Evolutionary conservation across 345 rosid genomes (phyloP).

Genomic region (Acer campestre): DNA sequence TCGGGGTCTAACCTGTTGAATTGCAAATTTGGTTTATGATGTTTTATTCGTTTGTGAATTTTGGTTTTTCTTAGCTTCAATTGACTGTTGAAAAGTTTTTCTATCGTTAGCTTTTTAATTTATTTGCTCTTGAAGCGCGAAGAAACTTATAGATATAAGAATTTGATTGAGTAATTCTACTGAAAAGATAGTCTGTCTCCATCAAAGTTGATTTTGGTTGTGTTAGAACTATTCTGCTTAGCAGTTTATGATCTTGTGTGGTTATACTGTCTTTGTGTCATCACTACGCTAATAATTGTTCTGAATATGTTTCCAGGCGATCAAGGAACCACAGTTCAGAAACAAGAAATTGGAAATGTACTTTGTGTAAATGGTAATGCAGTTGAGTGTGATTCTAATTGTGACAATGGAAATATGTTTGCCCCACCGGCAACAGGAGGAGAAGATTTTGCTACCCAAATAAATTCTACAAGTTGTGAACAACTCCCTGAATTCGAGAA

Average conservation of each 20-base stretch:
- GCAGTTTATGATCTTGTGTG: not conserved
- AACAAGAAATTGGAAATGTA: slow-evolving; percentile 29
- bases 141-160: not conserved
- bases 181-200: not conserved
- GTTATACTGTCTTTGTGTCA: not conserved
- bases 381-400: slow-evolving; percentile 31
- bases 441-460: slow-evolving; percentile 29
- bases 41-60: not conserved
- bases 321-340: slow-evolving; percentile 32
- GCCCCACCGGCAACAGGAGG: slow-evolving; percentile 7
- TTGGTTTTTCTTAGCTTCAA: not conserved
- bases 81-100: not conserved
- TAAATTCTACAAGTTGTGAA: slow-evolving; percentile 35
- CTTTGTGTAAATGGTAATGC: slow-evolving; percentile 45
- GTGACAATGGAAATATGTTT: slow-evolving; percentile 32
- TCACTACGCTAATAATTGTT: not conserved
- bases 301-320: slow-evolving; percentile 41
- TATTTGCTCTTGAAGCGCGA: not conserved
- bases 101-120: too few species aligned
- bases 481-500: slow-evolving; percentile 26
- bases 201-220: not conserved
- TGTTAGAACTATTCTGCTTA: not conserved
- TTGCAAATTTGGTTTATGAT: not conserved
- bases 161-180: not conserved
- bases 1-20: not conserved